phyloP scores from a whole-genome alignment of 2,329 filamentous ascomycete genomes.

The Alternaria atra region DNA sequence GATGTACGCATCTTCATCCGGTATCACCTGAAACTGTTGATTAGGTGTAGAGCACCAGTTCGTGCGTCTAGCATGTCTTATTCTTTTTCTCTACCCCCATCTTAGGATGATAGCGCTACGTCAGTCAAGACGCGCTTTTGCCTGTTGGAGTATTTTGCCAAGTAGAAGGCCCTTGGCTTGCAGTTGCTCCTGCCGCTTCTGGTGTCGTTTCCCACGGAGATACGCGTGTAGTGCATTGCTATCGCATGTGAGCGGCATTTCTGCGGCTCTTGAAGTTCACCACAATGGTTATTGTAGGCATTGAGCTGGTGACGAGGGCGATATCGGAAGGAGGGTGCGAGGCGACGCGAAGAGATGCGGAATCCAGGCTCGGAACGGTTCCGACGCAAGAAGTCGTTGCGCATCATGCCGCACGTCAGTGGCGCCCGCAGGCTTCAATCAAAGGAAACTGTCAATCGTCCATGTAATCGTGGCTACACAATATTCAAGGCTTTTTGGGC shows the following conservation, averaged over 20 bases:
- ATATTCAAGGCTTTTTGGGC: no score
- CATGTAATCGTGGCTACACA: neutral
- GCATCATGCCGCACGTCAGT: neutral
- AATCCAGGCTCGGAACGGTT: neutral
- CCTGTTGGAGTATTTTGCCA: slow-evolving; percentile 29
- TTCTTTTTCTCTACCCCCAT: slow-evolving; percentile 10
- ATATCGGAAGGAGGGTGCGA: neutral
- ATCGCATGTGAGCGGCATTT: slow-evolving; percentile 2
- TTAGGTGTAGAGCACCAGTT: neutral
- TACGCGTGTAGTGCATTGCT: slow-evolving; percentile 3
- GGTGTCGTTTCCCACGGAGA: slow-evolving; percentile 3
- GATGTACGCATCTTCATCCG: neutral
- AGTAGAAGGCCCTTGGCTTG: slow-evolving; percentile 23
- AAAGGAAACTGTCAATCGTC: neutral
- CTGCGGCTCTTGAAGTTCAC: neutral
- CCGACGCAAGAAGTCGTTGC: neutral
- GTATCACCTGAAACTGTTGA: neutral
- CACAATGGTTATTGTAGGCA: neutral
- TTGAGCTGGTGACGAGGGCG: neutral
- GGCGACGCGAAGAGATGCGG: neutral
- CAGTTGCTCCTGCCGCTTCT: slow-evolving; percentile 25
- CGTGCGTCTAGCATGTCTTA: neutral
- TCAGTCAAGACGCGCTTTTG: slow-evolving; percentile 30
- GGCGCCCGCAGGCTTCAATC: neutral
- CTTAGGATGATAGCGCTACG: slow-evolving; percentile 23